phyloP scores from a whole-genome alignment of 2,329 filamentous ascomycete species.

The Phialemoniopsis sp. region DNA sequence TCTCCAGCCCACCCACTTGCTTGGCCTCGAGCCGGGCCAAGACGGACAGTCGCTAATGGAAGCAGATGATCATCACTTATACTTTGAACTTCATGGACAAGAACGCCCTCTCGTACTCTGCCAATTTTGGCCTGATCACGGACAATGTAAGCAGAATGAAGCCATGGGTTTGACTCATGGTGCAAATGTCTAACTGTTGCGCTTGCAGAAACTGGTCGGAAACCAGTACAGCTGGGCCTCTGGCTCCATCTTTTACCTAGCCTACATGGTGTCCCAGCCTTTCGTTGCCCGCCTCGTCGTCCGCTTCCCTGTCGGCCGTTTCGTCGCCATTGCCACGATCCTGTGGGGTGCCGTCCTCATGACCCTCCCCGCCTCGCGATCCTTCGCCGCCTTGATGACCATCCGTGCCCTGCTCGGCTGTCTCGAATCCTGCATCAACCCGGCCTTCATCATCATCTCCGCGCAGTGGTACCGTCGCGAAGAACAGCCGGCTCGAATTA shows the following conservation, averaged over 20 bases:
- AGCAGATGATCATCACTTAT: constrained; percentile 15
- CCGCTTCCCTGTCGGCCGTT: constrained; percentile 17
- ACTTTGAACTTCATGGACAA: constrained; percentile 21
- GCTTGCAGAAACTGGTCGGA: constrained; percentile 4
- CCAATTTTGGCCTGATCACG: constrained; percentile 12
- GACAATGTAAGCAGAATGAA: constrained; percentile 14
- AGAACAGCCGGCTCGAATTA: constrained; percentile 50
- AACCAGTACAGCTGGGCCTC: constrained; percentile 4
- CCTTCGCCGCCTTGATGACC: constrained; percentile 27
- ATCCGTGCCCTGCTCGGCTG: constrained; percentile 33
- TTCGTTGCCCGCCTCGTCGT: constrained; percentile 15
- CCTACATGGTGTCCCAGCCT: constrained; percentile 18
- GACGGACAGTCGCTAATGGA: too few species aligned
- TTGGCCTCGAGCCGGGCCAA: too few species aligned
- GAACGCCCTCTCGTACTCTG: constrained; percentile 15
- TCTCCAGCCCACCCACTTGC: too few species aligned
- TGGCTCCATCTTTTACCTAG: constrained; percentile 22
- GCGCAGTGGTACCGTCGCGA: constrained; percentile 59
- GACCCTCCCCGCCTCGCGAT: constrained; percentile 19
- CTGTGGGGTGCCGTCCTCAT: constrained; percentile 16
- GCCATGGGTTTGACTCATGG: background rate
- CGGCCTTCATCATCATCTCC: constrained; percentile 53
- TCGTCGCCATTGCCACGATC: constrained; percentile 14
- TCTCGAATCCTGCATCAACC: constrained; percentile 32
- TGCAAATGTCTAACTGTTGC: background rate